phyloP scores from a whole-genome alignment of 2,329 filamentous ascomycete species.

The Clonostachys byssicola region DNA sequence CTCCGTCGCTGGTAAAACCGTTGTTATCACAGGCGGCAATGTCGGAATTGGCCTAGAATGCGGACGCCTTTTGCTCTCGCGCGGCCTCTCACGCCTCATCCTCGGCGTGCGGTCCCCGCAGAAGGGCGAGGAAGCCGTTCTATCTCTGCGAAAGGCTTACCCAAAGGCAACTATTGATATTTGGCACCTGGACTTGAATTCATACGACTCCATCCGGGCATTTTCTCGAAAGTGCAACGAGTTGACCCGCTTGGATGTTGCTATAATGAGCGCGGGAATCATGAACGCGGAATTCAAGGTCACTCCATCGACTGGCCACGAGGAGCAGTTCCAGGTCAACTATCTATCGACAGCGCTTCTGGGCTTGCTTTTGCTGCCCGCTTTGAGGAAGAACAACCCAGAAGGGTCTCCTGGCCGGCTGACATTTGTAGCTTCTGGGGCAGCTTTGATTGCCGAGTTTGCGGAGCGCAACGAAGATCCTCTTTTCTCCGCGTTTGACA shows the following conservation, averaged over 20 bases:
- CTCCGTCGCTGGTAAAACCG: constrained; percentile 20
- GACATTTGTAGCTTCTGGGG: constrained; percentile 16
- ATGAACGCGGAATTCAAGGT: constrained; percentile 9
- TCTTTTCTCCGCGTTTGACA: not conserved
- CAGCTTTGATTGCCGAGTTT: constrained; percentile 9
- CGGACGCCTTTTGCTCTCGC: constrained; percentile 28
- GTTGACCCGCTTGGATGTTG: constrained; percentile 33
- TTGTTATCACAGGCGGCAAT: constrained; percentile 40
- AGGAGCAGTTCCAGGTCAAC: constrained; percentile 33
- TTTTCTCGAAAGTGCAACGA: constrained; percentile 22
- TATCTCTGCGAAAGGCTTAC: constrained; percentile 15
- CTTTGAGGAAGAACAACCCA: constrained; percentile 10
- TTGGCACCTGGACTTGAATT: constrained; percentile 37
- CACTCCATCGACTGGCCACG: constrained; percentile 24
- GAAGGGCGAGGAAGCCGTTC: constrained; percentile 31
- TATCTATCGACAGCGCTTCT: constrained; percentile 26
- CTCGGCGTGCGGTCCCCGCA: constrained; percentile 30
- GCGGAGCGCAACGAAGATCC: constrained; percentile 1
- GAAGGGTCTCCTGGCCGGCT: constrained; percentile 7
- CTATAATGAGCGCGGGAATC: constrained; percentile 38
- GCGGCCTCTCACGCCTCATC: constrained; percentile 30
- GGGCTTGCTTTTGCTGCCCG: constrained; percentile 20
- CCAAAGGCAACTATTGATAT: constrained; percentile 28
- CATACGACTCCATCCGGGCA: constrained; percentile 32
- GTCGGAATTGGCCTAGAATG: constrained; percentile 38